Percentiles rank a stretch among this genome's conserved stretches.
Evolutionary conservation across 2,329 filamentous ascomycete genomes (phyloP).

Genomic region (Fusarium tjaetaba): DNA sequence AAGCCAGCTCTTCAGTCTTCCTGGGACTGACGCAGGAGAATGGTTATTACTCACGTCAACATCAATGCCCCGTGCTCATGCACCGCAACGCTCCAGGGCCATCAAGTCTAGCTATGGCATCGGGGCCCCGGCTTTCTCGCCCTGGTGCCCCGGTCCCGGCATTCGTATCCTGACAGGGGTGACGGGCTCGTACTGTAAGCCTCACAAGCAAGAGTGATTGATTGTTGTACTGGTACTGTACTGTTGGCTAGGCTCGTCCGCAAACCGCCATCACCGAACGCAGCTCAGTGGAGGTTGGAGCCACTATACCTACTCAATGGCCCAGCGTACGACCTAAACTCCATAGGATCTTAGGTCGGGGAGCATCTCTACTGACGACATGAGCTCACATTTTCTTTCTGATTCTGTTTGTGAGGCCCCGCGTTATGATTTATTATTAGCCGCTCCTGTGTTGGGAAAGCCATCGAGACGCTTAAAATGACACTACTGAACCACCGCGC

Average conservation of each 20-base stretch:
- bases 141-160: conserved; percentile 31
- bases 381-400: background rate
- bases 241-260: conserved; percentile 9
- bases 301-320: background rate
- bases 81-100: background rate
- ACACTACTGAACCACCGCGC: background rate
- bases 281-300: conserved; percentile 20
- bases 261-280: conserved; percentile 21
- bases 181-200: conserved; percentile 32
- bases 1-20: conserved; percentile 6
- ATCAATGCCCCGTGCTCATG: conserved; percentile 15
- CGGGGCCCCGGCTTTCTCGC: conserved; percentile 29
- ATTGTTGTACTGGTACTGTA: background rate
- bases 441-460: conserved; percentile 15
- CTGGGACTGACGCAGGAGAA: conserved; percentile 24
- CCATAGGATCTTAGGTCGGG: background rate
- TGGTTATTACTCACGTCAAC: conserved; percentile 17
- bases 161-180: conserved; percentile 33
- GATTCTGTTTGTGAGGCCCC: background rate
- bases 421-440: background rate
- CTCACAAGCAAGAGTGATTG: conserved; percentile 18
- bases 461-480: conserved; percentile 1
- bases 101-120: conserved; percentile 7
- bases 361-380: background rate
- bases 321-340: conserved; percentile 15